A percentile compares a stretch with the other conserved stretches of the same genome.
Conservation (phyloP, 2,329 filamentous ascomycete species). For the Colletotrichum phormii region DNA sequence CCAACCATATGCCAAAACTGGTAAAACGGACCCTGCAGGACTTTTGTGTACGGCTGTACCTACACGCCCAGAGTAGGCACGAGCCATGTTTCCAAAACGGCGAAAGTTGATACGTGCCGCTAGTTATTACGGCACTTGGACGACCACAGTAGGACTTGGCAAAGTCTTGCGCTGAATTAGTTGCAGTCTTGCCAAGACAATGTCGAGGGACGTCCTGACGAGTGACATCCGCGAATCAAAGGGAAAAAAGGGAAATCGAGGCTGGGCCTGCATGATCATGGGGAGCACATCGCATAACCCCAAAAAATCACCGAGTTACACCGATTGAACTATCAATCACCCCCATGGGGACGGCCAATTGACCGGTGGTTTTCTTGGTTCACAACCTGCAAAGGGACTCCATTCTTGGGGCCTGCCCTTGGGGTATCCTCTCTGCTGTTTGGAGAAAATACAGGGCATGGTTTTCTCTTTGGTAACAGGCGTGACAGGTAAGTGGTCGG, state of each 20-base stretch:
- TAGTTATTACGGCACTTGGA: constrained; percentile 14
- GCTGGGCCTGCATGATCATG: not conserved
- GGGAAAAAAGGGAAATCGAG: not conserved
- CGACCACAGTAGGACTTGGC: not conserved
- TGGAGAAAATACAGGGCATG: not conserved
- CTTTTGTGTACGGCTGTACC: too few species aligned
- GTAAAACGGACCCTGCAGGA: too few species aligned
- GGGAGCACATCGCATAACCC: not conserved
- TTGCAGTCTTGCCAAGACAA: constrained; percentile 24
- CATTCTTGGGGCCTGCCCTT: not conserved
- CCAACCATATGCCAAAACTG: not conserved
- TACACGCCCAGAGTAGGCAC: not conserved
- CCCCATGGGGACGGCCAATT: not conserved
- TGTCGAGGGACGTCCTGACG: too few species aligned
- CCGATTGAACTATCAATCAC: not conserved
- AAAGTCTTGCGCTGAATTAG: constrained; percentile 26
- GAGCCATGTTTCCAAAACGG: constrained; percentile 18
- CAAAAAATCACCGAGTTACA: not conserved
- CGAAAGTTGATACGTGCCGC: constrained; percentile 27
- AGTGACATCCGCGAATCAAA: too few species aligned
- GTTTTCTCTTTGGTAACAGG: not conserved
- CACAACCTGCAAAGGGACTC: not conserved
- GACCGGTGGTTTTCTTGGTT: not conserved
- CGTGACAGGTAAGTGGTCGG: not conserved
- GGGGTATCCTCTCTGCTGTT: not conserved